Base-by-base conservation (phyloP, 352 stramenopile species). In the Globisporangium cystogenes region DNA sequence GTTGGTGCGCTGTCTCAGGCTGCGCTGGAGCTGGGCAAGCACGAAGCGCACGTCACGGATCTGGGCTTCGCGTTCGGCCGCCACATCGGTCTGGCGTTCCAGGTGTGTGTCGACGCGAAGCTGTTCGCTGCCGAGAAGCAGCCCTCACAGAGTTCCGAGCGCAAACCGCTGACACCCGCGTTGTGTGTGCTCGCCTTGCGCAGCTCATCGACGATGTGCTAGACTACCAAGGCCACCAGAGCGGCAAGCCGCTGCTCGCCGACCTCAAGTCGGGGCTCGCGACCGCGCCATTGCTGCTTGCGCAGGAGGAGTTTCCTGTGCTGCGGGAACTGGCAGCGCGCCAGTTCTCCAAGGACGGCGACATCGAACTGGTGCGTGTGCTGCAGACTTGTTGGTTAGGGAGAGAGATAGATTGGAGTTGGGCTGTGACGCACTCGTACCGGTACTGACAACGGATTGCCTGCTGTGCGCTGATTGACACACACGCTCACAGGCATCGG, bases 141-240 rank as follows among this genome's bases (percentile, higher is more conserved):
- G 35, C 11, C 7, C 33, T 18, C 4, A 5, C 12, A 12, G 14
- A 18, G 11, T 1, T 3, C 3, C 5, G 33, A 11, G 33, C 2
- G 33, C 14, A 48, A 14, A 26, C 15, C 20, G 24, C 11, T 51
- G 23, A 31, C 33, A 40, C 20, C 21, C 10, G 24, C 20, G n/a
- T 6, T 26, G n/a, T 18, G 16, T 12, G 33, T 18, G 12, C 10
- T 23, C 21, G n/a, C 3, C 4, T 46, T 44, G 41, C 51, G 43
- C 52, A 92, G 82, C 67, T 98, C 48, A 96, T 99, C 48, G 97
- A 99, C 68, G 97, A 99, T 67, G 93, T 98, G 33, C 79, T 99
- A 41, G 97, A 99, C 76, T 99, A 98, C 74, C 87, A 98, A 65
- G 96, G 96, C 43, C 87, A 82, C 57, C 71, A 95, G 48, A 86